Conservation (phyloP, 2,329 filamentous ascomycete genomes). For the Cytospora chrysosperma region DNA sequence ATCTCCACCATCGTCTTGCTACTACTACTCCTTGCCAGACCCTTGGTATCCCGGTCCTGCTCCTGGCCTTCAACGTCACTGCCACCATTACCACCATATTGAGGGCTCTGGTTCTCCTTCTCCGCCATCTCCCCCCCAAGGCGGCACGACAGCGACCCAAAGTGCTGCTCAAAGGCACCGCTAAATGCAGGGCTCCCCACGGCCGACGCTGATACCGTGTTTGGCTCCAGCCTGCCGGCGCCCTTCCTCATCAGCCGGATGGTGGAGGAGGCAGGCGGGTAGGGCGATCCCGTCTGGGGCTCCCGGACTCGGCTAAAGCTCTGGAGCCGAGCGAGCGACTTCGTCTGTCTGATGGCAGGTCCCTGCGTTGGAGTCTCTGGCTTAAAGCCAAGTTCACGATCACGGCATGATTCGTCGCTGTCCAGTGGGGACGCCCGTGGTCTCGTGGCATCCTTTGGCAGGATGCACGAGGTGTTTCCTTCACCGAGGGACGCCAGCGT, state of each 20-base stretch:
- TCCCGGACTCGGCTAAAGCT: slow-evolving; percentile 1
- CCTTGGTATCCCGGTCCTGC: neutral
- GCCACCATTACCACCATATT: neutral
- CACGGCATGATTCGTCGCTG: neutral
- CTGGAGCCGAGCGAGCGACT: slow-evolving; percentile 10
- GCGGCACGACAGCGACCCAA: slow-evolving; percentile 8
- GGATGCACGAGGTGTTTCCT: neutral
- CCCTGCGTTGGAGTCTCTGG: slow-evolving; percentile 12
- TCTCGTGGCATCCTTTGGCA: neutral
- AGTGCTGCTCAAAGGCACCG: slow-evolving; percentile 17
- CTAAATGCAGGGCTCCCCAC: slow-evolving; percentile 16
- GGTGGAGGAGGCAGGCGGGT: slow-evolving; percentile 9
- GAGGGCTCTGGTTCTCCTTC: slow-evolving; percentile 16
- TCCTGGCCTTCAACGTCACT: neutral
- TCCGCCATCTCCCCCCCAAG: slow-evolving; percentile 1
- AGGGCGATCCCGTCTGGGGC: slow-evolving; percentile 18
- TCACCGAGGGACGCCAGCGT: neutral
- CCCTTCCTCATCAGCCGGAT: slow-evolving; percentile 21
- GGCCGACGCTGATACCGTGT: slow-evolving; percentile 6
- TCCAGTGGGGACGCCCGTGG: slow-evolving; percentile 1
- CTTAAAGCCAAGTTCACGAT: neutral
- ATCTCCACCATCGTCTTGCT: slow-evolving; percentile 23
- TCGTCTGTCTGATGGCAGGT: neutral
- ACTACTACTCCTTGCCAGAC: neutral
- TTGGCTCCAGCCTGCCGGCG: slow-evolving; percentile 1